A percentile compares a stretch with the other conserved stretches of the same genome.
These are phyloP conservation scores for Helminthosporium solani DNA, from an alignment of 2,329 filamentous ascomycete species.

Conservation along the genomic window DNA sequence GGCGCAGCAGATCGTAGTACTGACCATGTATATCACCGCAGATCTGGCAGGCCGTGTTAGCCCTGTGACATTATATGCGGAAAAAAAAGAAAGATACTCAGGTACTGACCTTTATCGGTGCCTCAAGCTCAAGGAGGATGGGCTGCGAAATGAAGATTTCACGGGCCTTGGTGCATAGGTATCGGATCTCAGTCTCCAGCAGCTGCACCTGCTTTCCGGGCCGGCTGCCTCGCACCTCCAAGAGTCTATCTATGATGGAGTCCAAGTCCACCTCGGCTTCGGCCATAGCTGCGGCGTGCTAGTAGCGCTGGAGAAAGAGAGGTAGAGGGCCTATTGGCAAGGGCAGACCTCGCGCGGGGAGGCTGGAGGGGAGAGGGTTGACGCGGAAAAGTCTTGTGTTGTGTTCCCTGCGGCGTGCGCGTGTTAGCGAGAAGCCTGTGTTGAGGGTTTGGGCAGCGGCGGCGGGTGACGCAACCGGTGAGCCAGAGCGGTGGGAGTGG, in stretches of 20 bases:
- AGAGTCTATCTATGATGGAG: conserved; percentile 96
- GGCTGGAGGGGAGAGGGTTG: conserved; percentile 21
- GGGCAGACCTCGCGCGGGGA: conserved; percentile 37
- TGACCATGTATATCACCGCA: conserved; percentile 99
- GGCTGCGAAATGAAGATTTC: conserved; percentile 99
- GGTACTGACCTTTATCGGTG: conserved; percentile 88
- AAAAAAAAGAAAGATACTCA: neutral
- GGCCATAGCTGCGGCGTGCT: conserved; percentile 61
- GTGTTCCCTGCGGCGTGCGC: conserved; percentile 17
- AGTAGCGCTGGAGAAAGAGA: conserved; percentile 22
- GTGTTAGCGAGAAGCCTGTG: conserved; percentile 21
- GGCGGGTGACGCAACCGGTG: conserved; percentile 14
- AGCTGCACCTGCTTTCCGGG: conserved; percentile 98
- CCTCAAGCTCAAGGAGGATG: conserved; percentile 94
- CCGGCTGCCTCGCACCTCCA: conserved; percentile 96
- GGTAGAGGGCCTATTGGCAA: conserved; percentile 27
- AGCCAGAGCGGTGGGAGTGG: conserved; percentile 11
- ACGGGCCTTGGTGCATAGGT: conserved; percentile 94
- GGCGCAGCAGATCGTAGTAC: conserved; percentile 94
- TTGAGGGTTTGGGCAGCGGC: conserved; percentile 10
- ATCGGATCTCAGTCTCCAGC: conserved; percentile 93
- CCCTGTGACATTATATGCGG: neutral
- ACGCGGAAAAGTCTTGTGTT: conserved; percentile 25
- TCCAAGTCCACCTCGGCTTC: conserved; percentile 96
- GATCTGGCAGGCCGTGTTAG: conserved; percentile 62